Evolutionary conservation across 2,329 filamentous ascomycete genomes (phyloP).

Genomic region (Nigrospora osmanthi): DNA sequence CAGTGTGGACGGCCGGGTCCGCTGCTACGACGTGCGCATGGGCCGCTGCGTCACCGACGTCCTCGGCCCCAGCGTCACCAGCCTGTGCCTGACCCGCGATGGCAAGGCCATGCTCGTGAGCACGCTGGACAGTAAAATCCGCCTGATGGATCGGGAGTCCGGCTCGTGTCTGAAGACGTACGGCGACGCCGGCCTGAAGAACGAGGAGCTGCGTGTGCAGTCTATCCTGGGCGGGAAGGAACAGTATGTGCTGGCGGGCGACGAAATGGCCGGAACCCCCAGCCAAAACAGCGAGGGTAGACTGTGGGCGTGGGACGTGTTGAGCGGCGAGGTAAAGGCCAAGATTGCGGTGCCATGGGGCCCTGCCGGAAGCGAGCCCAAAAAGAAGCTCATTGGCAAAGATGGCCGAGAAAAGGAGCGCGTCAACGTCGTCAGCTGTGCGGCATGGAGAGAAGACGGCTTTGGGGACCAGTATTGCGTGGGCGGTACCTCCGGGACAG

Average conservation of each 20-base stretch:
- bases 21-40: conserved; percentile 76
- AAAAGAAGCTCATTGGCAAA: conserved; percentile 46
- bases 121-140: conserved; percentile 65
- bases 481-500: conserved; percentile 55
- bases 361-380: conserved; percentile 35
- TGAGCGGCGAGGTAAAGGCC: conserved; percentile 62
- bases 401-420: conserved; percentile 54
- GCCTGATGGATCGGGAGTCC: conserved; percentile 71
- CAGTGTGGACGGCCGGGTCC: conserved; percentile 76
- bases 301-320: conserved; percentile 76
- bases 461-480: conserved; percentile 59
- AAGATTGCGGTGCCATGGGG: conserved; percentile 54
- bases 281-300: conserved; percentile 42
- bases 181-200: conserved; percentile 46
- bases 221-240: conserved; percentile 70
- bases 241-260: conserved; percentile 71
- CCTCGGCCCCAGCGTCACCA: conserved; percentile 65
- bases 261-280: conserved; percentile 47
- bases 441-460: conserved; percentile 55
- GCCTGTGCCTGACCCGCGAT: conserved; percentile 61
- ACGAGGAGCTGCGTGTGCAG: conserved; percentile 67
- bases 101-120: conserved; percentile 69
- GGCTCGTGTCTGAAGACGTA: conserved; percentile 72
- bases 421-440: conserved; percentile 52
- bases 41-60: conserved; percentile 66